phyloP scores from a whole-genome alignment of 177 flowering plant species.

The Vitis hybrid region DNA sequence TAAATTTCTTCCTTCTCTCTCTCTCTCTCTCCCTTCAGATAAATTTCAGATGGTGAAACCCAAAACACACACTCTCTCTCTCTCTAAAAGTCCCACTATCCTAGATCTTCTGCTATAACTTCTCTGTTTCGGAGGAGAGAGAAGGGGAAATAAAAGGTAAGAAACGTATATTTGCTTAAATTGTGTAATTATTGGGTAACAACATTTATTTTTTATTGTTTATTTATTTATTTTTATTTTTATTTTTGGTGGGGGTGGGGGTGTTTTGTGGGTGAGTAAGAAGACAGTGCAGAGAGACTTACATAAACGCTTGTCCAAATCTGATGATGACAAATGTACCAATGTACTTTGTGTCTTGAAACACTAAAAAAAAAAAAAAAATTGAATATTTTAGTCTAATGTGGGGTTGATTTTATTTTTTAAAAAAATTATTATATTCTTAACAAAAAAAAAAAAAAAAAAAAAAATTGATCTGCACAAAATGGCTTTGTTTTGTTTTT shows the following conservation, averaged over 20 bases:
- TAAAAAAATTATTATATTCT: neutral
- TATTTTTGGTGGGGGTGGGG: too few relatives aligned
- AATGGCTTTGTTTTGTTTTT: neutral
- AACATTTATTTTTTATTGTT: too few relatives aligned
- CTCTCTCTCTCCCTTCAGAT: slow-evolving; percentile 18
- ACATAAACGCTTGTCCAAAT: slow-evolving; percentile 23
- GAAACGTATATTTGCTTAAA: too few relatives aligned
- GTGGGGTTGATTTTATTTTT: neutral
- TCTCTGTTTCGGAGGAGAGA: neutral
- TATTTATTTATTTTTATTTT: too few relatives aligned
- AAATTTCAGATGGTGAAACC: slow-evolving; percentile 7
- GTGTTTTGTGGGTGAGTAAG: too few relatives aligned
- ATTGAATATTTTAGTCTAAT: neutral
- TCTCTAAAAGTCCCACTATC: neutral
- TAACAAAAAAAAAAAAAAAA: neutral
- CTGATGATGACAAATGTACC: slow-evolving; percentile 14
- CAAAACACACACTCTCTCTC: neutral
- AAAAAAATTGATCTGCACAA: too few relatives aligned
- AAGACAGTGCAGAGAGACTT: neutral
- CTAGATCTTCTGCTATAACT: slow-evolving; percentile 6
- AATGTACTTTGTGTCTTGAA: slow-evolving; percentile 12
- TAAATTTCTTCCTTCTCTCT: slow-evolving; percentile 16
- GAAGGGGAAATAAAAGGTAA: neutral
- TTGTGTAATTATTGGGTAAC: too few relatives aligned
- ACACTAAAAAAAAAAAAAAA: neutral